Percentiles rank a stretch among this genome's conserved stretches.
phyloP scores from a whole-genome alignment of 2,329 filamentous ascomycete genomes.

The Monosporascus sp. region DNA sequence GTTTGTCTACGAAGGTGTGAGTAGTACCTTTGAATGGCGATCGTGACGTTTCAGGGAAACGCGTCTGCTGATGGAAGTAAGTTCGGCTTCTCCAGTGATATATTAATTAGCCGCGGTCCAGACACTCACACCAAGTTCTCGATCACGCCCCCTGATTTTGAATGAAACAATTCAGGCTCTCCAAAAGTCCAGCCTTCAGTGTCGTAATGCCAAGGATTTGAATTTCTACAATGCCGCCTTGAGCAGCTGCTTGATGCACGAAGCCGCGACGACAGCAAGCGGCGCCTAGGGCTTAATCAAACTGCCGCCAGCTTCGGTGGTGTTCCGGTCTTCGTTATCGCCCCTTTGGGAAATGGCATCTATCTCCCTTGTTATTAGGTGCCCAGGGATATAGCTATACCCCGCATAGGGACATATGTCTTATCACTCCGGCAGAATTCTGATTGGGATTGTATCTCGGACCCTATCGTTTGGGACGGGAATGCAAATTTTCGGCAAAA shows the following conservation, averaged over 20 bases:
- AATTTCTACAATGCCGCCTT: background rate
- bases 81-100: background rate
- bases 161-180: background rate
- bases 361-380: background rate
- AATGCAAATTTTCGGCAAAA: background rate
- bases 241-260: background rate
- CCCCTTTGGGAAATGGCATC: background rate
- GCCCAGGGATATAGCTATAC: background rate
- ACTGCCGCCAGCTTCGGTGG: background rate
- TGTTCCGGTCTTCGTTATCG: background rate
- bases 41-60: background rate
- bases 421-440: background rate
- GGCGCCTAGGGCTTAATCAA: background rate
- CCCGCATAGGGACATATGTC: background rate
- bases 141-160: background rate
- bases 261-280: background rate
- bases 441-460: background rate
- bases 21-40: too few relatives aligned
- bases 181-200: background rate
- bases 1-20: too few relatives aligned
- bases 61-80: background rate
- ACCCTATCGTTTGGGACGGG: background rate
- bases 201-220: background rate
- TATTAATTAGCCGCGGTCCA: background rate
- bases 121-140: background rate